These are phyloP conservation scores for Linanthus parryae DNA, from an alignment of 148 eudicot species.

Conservation along the genomic window DNA sequence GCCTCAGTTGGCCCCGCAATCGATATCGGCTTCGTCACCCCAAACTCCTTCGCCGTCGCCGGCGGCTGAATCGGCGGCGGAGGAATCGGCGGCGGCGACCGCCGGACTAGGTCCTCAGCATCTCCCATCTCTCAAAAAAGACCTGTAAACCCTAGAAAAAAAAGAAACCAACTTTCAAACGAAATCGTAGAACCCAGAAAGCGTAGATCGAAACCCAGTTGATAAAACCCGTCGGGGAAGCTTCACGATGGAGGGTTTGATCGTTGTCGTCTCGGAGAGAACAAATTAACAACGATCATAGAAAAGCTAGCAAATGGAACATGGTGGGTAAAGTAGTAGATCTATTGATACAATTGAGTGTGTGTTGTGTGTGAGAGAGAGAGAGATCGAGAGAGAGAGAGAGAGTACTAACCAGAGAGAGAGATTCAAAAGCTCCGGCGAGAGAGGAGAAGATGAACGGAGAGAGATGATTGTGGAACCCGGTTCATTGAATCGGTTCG, in stretches of 20 bases:
- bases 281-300: not conserved
- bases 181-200: not conserved
- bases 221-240: too few species aligned
- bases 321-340: not conserved
- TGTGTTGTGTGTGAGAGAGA: conserved; percentile 11
- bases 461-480: not conserved
- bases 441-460: conserved; percentile 6
- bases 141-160: not conserved
- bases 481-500: conserved; percentile 5
- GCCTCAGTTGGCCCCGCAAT: conserved; percentile 50
- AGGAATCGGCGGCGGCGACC: too few species aligned
- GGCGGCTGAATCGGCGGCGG: conserved; percentile 5
- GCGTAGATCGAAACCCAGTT: not conserved
- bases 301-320: not conserved
- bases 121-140: conserved; percentile 22
- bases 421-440: conserved; percentile 7
- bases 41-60: conserved; percentile 19
- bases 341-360: not conserved
- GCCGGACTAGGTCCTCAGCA: conserved; percentile 21
- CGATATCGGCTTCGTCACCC: conserved; percentile 53
- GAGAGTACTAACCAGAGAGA: not conserved
- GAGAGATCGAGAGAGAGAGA: not conserved
- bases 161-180: not conserved
- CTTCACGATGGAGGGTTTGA: conserved; percentile 1
- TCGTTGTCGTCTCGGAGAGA: not conserved